phyloP scores from a whole-genome alignment of 2,329 filamentous ascomycete genomes.

The Beauveria medogensis region DNA sequence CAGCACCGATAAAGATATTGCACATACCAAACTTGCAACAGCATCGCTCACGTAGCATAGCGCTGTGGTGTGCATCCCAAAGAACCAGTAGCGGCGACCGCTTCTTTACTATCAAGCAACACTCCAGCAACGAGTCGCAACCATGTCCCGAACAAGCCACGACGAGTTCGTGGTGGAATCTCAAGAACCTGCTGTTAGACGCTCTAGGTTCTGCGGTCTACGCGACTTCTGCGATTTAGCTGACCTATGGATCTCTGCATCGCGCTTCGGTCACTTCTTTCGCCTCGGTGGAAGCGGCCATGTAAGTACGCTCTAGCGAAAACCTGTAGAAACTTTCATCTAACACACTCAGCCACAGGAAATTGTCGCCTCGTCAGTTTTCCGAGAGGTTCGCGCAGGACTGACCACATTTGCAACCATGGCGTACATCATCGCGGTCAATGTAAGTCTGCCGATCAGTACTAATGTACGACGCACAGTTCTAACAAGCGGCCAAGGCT shows the following conservation, averaged over 20 bases:
- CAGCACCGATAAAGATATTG: no score
- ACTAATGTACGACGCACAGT: not conserved
- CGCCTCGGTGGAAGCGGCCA: slow-evolving; percentile 60
- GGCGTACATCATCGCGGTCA: slow-evolving; percentile 78
- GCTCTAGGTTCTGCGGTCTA: slow-evolving; percentile 23
- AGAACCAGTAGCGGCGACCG: not conserved
- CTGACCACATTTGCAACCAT: slow-evolving; percentile 74
- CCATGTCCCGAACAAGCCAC: slow-evolving; percentile 7
- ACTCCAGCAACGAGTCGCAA: not conserved
- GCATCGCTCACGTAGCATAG: not conserved
- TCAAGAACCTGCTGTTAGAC: slow-evolving; percentile 14
- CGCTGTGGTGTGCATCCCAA: not conserved
- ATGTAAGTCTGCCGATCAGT: slow-evolving; percentile 33
- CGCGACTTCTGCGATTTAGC: slow-evolving; percentile 29
- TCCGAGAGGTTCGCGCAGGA: slow-evolving; percentile 71
- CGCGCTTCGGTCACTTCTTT: slow-evolving; percentile 52
- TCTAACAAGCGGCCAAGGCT: slow-evolving; percentile 37
- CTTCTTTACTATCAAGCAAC: not conserved
- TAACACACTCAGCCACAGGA: slow-evolving; percentile 47
- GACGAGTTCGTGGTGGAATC: slow-evolving; percentile 12
- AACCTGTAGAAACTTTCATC: not conserved
- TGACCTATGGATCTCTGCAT: slow-evolving; percentile 30
- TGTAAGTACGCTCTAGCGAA: slow-evolving; percentile 35
- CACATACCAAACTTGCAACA: no score
- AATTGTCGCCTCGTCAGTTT: slow-evolving; percentile 61